Evolutionary conservation across 495 filamentous ascomycete genomes (phyloP).

Genomic region (Penicillium verhagenii): DNA sequence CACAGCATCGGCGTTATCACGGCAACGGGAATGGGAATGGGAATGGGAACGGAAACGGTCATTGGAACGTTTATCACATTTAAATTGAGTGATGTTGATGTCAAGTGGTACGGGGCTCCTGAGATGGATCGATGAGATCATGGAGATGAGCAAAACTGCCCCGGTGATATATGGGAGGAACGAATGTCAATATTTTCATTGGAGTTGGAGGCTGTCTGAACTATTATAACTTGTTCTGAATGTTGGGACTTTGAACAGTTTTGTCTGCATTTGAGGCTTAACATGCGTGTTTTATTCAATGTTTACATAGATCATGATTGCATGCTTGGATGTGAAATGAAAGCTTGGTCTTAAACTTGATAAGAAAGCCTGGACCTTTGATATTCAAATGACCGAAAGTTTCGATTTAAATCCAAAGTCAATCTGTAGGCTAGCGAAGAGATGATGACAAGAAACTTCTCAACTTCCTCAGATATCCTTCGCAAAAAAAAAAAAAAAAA

Average conservation of each 20-base stretch:
- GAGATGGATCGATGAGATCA: background rate
- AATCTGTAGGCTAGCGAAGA: too few relatives aligned
- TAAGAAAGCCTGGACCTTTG: too few relatives aligned
- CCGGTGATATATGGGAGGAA: background rate
- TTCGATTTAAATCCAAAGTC: too few relatives aligned
- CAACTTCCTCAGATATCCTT: too few relatives aligned
- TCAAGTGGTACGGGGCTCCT: background rate
- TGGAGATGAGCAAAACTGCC: background rate
- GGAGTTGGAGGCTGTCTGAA: slow-evolving; percentile 17
- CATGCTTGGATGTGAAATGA: background rate
- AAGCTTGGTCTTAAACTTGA: background rate
- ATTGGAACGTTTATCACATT: slow-evolving; percentile 2
- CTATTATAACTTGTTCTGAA: background rate
- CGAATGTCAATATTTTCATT: background rate
- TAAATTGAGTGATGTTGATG: background rate
- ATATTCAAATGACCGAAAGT: too few relatives aligned
- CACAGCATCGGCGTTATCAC: slow-evolving; percentile 1
- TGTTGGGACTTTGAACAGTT: background rate
- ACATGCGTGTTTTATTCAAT: background rate
- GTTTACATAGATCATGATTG: background rate
- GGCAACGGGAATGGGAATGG: background rate
- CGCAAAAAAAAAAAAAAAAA: too few relatives aligned
- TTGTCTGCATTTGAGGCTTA: background rate
- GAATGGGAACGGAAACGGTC: slow-evolving; percentile 3
- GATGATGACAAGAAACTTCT: too few relatives aligned